Evolutionary conservation across 768 basidiomycete species (phyloP).

Genomic region (Chiua virens): DNA sequence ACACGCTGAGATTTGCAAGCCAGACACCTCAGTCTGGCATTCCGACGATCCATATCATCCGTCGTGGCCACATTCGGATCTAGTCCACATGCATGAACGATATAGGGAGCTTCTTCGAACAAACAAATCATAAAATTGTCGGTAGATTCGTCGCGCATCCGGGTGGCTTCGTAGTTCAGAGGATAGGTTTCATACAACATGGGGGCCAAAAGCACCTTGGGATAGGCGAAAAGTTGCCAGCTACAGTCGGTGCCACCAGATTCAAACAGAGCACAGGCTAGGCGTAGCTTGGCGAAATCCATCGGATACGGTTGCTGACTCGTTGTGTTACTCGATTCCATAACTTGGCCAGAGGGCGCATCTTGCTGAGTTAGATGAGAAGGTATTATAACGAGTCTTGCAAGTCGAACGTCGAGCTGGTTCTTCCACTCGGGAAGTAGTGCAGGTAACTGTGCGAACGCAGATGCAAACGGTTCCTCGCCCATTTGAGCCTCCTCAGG

Average conservation of each 20-base stretch:
- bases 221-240: background rate
- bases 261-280: conserved; percentile 10
- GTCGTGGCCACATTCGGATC: conserved; percentile 9
- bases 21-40: conserved; percentile 13
- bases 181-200: background rate
- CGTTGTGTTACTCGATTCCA: no score
- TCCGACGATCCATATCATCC: conserved; percentile 11
- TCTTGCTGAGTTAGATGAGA: background rate
- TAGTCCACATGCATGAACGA: conserved; percentile 11
- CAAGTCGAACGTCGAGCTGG: background rate
- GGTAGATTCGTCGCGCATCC: no score
- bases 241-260: no score
- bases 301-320: background rate
- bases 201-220: background rate
- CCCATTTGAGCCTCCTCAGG: background rate
- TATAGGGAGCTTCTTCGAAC: conserved; percentile 10
- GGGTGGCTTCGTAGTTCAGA: no score
- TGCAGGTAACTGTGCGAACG: background rate
- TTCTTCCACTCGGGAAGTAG: background rate
- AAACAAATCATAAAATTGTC: conserved; percentile 1
- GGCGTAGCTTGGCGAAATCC: background rate
- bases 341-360: background rate
- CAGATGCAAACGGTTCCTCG: background rate
- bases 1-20: background rate
- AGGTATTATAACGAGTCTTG: background rate